phyloP scores from a whole-genome alignment of 78 protist species.

The Planoprotostelium fungivorum region DNA sequence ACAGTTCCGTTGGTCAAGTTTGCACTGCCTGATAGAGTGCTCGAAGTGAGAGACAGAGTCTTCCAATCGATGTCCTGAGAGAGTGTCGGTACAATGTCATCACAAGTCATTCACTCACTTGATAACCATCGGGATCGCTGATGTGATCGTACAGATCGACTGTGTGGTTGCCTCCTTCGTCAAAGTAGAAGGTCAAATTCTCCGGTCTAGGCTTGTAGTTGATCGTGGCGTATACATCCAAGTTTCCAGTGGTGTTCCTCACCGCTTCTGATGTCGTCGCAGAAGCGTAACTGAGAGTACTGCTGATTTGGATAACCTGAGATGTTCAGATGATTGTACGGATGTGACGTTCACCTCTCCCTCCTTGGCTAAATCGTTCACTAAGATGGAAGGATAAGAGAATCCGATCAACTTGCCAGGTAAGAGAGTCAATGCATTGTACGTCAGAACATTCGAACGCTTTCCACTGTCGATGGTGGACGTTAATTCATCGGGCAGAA shows the following conservation, averaged over 20 bases:
- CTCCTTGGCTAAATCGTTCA: background rate
- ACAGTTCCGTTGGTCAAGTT: background rate
- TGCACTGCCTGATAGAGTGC: background rate
- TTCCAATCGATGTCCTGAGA: background rate
- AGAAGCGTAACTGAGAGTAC: background rate
- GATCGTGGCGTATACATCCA: background rate
- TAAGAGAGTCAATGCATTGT: background rate
- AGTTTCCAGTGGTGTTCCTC: background rate
- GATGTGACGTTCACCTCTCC: background rate
- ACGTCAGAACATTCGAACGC: too few species aligned
- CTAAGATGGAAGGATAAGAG: background rate
- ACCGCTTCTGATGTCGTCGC: background rate
- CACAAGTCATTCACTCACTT: background rate
- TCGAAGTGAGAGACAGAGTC: background rate
- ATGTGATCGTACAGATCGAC: background rate
- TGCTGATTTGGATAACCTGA: background rate
- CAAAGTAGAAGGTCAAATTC: background rate
- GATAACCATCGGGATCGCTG: background rate
- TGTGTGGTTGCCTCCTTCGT: background rate
- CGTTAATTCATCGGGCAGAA: too few species aligned
- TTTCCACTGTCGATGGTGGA: too few species aligned
- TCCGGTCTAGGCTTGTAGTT: background rate
- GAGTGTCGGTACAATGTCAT: background rate
- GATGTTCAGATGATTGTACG: background rate
- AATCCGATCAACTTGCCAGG: background rate